Evolutionary conservation across 192 early-diverging fungal genomes (phyloP).

Genomic region (Diversispora epigaea): DNA sequence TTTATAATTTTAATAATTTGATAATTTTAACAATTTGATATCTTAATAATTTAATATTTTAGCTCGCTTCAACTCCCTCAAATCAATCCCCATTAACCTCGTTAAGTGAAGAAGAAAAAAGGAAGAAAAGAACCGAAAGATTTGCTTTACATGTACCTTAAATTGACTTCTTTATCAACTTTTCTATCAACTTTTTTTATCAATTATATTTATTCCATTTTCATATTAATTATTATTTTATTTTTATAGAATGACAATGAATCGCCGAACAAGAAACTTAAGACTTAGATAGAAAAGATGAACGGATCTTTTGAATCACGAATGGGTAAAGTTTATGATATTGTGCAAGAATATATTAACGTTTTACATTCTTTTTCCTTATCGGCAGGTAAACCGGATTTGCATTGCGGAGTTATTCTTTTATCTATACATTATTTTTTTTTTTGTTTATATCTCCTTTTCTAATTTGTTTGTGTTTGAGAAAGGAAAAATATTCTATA

Average conservation of each 20-base stretch:
- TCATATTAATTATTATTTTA: background rate
- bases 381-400: background rate
- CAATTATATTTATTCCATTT: background rate
- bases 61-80: too few relatives aligned
- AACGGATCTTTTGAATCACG: background rate
- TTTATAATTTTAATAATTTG: too few relatives aligned
- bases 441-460: background rate
- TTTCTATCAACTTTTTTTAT: background rate
- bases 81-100: background rate
- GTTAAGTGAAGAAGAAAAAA: constrained; percentile 56
- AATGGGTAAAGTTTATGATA: constrained; percentile 12
- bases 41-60: too few relatives aligned
- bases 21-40: too few relatives aligned
- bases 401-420: background rate
- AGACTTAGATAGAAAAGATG: constrained; percentile 1
- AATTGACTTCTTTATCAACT: background rate
- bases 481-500: background rate
- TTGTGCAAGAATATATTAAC: background rate
- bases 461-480: background rate
- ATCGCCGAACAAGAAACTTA: constrained; percentile 22
- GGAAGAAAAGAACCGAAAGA: constrained; percentile 20
- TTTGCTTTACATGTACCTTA: background rate
- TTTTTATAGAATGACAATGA: background rate
- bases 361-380: background rate
- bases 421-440: background rate